Evolutionary conservation across 73 alveolate species (phyloP).

Genomic region (Effrenium voratum): DNA sequence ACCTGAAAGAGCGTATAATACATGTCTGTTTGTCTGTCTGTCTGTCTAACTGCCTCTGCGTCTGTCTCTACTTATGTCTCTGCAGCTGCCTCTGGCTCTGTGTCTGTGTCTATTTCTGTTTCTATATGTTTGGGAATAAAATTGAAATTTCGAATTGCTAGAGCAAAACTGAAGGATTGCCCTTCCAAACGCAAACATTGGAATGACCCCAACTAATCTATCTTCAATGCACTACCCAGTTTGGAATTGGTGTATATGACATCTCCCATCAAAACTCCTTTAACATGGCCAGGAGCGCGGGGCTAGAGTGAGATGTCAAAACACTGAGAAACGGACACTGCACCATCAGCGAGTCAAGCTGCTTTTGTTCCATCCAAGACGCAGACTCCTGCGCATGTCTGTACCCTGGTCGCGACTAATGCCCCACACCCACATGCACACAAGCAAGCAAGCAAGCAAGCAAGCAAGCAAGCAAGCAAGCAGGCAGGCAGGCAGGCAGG

Average conservation of each 20-base stretch:
- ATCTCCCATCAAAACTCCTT: neutral
- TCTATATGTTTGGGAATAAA: no score
- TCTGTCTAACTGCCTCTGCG: neutral
- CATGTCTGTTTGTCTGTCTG: no score
- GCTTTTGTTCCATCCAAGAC: neutral
- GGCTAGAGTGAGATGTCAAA: neutral
- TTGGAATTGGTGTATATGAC: neutral
- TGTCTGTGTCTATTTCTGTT: no score
- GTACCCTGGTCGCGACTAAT: neutral
- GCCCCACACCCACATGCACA: neutral
- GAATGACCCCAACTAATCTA: no score
- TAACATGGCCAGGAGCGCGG: neutral
- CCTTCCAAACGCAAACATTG: neutral
- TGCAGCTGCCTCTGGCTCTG: no score
- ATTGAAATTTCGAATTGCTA: no score
- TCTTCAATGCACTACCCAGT: no score
- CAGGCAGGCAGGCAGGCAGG: neutral
- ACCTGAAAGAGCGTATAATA: no score
- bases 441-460: neutral
- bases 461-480: neutral
- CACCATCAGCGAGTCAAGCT: neutral
- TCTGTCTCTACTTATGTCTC: neutral
- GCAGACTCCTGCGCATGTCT: neutral
- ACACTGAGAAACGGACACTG: neutral
- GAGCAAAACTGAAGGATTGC: neutral